Percentiles rank a stretch among this genome's conserved stretches.
Conservation (phyloP, 2,329 filamentous ascomycete species). For the Phialophora tarda region DNA sequence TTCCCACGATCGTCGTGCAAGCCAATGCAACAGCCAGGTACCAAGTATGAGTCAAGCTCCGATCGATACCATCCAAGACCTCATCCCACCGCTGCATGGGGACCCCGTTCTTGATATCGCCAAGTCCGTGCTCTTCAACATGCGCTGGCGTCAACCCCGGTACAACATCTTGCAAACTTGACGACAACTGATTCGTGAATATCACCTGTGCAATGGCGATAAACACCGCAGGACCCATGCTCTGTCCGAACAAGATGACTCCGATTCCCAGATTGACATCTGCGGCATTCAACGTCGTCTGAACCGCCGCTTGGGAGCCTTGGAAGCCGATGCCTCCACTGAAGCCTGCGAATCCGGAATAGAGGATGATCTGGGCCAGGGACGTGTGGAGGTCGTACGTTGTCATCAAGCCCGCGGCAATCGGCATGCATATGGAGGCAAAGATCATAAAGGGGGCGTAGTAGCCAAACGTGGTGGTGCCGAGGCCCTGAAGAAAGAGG, state of each 20-base stretch:
- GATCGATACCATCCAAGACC: background rate
- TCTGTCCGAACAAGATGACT: background rate
- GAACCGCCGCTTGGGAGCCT: background rate
- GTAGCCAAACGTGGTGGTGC: conserved; percentile 1
- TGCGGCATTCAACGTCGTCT: background rate
- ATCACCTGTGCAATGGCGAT: conserved; percentile 1
- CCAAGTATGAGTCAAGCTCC: conserved; percentile 7
- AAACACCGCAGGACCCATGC: conserved; percentile 1
- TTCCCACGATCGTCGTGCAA: background rate
- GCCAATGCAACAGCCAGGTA: conserved; percentile 1
- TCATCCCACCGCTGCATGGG: background rate
- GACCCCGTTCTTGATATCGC: background rate
- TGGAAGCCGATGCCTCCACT: conserved; percentile 5
- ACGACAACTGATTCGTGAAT: background rate
- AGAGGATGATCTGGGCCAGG: conserved; percentile 2
- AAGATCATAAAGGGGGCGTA: conserved; percentile 3
- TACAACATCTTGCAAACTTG: background rate
- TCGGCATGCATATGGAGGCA: background rate
- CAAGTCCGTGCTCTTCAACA: background rate
- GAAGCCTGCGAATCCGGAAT: conserved; percentile 3
- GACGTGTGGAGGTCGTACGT: conserved; percentile 1
- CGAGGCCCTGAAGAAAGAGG: conserved; percentile 1
- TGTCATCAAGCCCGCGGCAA: conserved; percentile 1
- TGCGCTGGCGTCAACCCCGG: background rate
- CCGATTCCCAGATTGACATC: background rate